Evolutionary conservation across 441 rosid species (phyloP), one percentile per base, ranked within the genome.

Genomic region (Croton setiger): DNA sequence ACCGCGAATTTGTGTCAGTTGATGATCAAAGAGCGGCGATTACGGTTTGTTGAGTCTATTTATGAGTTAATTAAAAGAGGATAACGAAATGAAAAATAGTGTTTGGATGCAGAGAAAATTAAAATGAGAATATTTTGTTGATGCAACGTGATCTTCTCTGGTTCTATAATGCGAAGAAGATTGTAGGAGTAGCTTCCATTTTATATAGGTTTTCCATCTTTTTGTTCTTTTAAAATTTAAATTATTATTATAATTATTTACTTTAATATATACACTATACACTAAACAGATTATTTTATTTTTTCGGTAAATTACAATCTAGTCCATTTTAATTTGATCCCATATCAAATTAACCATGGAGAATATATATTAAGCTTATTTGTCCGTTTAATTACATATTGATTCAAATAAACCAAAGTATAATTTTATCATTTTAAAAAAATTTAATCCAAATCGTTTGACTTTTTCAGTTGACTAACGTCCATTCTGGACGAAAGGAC

Each of bases 1-100:
- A 76, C 84, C 85, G 75, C 76, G 60, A 74, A 75, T 59, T 68
- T 72, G 69, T 56, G 76, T 64, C 39, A 18, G n/a, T 20, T 37
- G 27, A 47, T 8, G 47, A 33, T 45, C 43, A 51, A 33, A 72
- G 33, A 8, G 49, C 64, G 69, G 49, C 62, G 35, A 52, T 70
- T 54, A 12, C 76, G 67, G 63, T 60, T 53, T 63, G 48, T 27
- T 63, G 33, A 27, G 63, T 60, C 66, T 63, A 63, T 27, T 63
- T 47, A 47, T 27, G 66, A 63, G 36, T 35, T 10, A 9, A 44
- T 44, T 7, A 44, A 20, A 1, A 21, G 7, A 44, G 31, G 31
- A 27, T 27, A 21, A 5, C 4, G 6, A 31, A 39, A 60, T 15
- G 53, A 49, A 17, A 17, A 49, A 17, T 13, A 18, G 57, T 10